phyloP scores from a whole-genome alignment of 371 early-diverging fungal species.

The Mucor lusitanicus region DNA sequence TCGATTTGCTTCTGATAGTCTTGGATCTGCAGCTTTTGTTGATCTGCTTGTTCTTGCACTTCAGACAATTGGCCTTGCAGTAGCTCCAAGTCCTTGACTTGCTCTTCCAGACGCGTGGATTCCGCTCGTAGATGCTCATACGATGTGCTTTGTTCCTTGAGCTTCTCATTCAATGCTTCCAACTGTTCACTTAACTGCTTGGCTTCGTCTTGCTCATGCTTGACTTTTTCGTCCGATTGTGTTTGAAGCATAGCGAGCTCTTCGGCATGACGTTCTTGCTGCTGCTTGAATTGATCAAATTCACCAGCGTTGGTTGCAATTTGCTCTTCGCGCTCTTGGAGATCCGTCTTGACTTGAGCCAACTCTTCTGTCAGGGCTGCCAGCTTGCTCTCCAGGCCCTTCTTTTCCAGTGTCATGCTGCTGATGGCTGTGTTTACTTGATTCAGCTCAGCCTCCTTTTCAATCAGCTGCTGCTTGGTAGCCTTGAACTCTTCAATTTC shows the following conservation, averaged over 20 bases:
- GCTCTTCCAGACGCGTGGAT: constrained; percentile 3
- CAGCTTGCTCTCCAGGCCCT: background rate
- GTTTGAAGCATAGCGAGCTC: background rate
- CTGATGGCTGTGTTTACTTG: background rate
- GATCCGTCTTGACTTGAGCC: background rate
- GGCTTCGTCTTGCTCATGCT: constrained; percentile 11
- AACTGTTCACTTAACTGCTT: constrained; percentile 14
- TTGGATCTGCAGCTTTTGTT: background rate
- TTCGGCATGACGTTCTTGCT: constrained; percentile 15
- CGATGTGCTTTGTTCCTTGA: background rate
- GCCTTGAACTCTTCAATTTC: constrained; percentile 7
- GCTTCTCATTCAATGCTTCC: background rate
- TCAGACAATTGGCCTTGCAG: constrained; percentile 6
- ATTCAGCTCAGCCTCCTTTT: background rate
- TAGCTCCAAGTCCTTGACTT: background rate
- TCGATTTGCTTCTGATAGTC: background rate
- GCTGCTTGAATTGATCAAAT: constrained; percentile 13
- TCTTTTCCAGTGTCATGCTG: background rate
- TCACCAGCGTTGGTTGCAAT: constrained; percentile 6
- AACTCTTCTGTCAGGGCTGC: background rate
- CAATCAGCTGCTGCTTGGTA: background rate
- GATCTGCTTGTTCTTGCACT: constrained; percentile 9
- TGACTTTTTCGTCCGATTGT: constrained; percentile 12
- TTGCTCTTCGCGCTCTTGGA: constrained; percentile 8
- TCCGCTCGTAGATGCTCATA: background rate